Conservation (phyloP, 2,329 filamentous ascomycete species). For the Elsinoe fawcettii region DNA sequence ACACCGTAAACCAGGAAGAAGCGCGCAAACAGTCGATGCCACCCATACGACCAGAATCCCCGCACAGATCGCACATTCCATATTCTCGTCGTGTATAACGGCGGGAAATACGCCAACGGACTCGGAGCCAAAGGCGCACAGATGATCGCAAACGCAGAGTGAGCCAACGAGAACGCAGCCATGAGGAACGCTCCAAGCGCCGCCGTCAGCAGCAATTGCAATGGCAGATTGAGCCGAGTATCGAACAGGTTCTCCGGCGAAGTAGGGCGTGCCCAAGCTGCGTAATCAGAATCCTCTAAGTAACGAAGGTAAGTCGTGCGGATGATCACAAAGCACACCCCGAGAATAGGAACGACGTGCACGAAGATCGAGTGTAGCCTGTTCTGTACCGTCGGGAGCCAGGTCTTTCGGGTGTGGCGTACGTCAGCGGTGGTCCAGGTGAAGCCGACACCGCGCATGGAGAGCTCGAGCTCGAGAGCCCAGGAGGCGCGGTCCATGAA, state of each 20-base stretch:
- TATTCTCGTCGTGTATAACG: slow-evolving; percentile 36
- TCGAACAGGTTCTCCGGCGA: slow-evolving; percentile 27
- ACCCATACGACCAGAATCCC: slow-evolving; percentile 39
- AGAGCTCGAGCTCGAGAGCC: slow-evolving; percentile 38
- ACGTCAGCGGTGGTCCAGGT: slow-evolving; percentile 41
- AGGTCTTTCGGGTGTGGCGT: slow-evolving; percentile 37
- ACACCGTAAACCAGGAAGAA: slow-evolving; percentile 40
- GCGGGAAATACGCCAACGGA: slow-evolving; percentile 38
- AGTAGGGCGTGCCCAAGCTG: slow-evolving; percentile 15
- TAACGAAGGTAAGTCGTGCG: slow-evolving; percentile 28
- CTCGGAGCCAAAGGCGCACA: slow-evolving; percentile 34
- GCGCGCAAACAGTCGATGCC: slow-evolving; percentile 39
- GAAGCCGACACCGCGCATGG: slow-evolving; percentile 39
- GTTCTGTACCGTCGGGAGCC: slow-evolving; percentile 35
- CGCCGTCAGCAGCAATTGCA: slow-evolving; percentile 33
- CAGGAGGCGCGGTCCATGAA: slow-evolving; percentile 36
- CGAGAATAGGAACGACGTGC: slow-evolving; percentile 33
- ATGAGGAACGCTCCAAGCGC: slow-evolving; percentile 38
- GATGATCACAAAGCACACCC: slow-evolving; percentile 31
- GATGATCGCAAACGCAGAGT: slow-evolving; percentile 36
- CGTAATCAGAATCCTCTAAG: slow-evolving; percentile 18
- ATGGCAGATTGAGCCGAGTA: slow-evolving; percentile 25
- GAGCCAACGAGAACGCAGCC: slow-evolving; percentile 37
- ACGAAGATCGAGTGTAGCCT: slow-evolving; percentile 35
- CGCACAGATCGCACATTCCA: slow-evolving; percentile 36